phyloP scores from a whole-genome alignment of 176 grass and related monocot species.

The Leersia perrieri region DNA sequence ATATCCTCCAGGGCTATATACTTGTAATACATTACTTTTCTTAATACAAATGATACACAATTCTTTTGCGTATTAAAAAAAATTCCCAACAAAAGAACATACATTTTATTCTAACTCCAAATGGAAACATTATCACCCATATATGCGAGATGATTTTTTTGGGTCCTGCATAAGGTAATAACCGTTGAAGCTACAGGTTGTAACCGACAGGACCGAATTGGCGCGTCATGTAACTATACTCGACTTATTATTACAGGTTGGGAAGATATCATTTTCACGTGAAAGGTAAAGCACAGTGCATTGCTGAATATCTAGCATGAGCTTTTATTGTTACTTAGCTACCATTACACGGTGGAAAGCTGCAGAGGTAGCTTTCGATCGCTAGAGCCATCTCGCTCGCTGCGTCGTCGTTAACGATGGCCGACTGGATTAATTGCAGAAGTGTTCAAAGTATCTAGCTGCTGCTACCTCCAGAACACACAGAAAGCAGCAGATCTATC shows the following conservation, averaged over 20 bases:
- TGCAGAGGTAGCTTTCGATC: neutral
- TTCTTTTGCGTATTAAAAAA: too few relatives aligned
- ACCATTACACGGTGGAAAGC: conserved; percentile 12
- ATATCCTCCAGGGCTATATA: too few relatives aligned
- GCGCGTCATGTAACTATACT: neutral
- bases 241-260: neutral
- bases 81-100: too few relatives aligned
- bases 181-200: neutral
- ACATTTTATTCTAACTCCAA: neutral
- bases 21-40: too few relatives aligned
- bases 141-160: neutral
- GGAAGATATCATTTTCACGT: neutral
- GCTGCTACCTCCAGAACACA: neutral
- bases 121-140: neutral
- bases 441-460: conserved; percentile 8
- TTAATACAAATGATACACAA: too few relatives aligned
- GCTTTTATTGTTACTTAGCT: neutral
- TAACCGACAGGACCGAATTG: neutral
- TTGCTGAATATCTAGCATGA: neutral
- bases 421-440: neutral
- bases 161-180: neutral
- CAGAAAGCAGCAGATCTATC: neutral
- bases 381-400: conserved; percentile 1
- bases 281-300: neutral
- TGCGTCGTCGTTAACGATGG: neutral